phyloP scores from a whole-genome alignment of 2,329 filamentous ascomycete genomes.

The Alternaria longipes region DNA sequence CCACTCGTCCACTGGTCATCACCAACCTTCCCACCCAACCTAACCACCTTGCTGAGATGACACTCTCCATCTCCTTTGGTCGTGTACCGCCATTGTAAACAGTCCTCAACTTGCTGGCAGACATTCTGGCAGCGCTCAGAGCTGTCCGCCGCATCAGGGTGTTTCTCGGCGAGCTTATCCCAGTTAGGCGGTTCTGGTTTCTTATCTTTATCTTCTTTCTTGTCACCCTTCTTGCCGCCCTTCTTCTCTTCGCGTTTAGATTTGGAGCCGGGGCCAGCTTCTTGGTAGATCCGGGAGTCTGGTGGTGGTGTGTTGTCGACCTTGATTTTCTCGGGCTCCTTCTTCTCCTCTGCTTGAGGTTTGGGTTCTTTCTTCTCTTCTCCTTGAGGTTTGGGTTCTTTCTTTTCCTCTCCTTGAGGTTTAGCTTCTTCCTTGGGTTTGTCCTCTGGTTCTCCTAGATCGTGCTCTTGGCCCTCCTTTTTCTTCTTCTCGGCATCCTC shows the following conservation, averaged over 20 bases:
- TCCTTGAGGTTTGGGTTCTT: conserved; percentile 3
- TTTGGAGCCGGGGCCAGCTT: background rate
- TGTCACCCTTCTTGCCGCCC: background rate
- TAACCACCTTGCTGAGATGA: conserved; percentile 42
- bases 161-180: conserved; percentile 26
- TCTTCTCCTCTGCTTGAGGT: background rate
- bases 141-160: conserved; percentile 37
- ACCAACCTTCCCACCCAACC: conserved; percentile 36
- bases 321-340: background rate
- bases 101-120: conserved; percentile 43
- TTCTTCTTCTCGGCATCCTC: conserved; percentile 17
- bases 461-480: background rate
- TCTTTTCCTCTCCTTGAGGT: background rate
- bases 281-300: conserved; percentile 7
- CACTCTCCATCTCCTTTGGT: conserved; percentile 42
- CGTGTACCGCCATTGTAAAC: conserved; percentile 50
- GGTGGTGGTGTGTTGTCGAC: conserved; percentile 1
- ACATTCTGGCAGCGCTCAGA: conserved; percentile 36
- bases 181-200: conserved; percentile 21
- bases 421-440: conserved; percentile 1
- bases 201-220: conserved; percentile 16
- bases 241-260: conserved; percentile 5
- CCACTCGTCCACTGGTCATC: conserved; percentile 45
- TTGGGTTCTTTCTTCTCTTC: background rate
- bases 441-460: background rate